Conservation (phyloP, 108 stramenopile genomes). For the Nitzschia sp. region DNA sequence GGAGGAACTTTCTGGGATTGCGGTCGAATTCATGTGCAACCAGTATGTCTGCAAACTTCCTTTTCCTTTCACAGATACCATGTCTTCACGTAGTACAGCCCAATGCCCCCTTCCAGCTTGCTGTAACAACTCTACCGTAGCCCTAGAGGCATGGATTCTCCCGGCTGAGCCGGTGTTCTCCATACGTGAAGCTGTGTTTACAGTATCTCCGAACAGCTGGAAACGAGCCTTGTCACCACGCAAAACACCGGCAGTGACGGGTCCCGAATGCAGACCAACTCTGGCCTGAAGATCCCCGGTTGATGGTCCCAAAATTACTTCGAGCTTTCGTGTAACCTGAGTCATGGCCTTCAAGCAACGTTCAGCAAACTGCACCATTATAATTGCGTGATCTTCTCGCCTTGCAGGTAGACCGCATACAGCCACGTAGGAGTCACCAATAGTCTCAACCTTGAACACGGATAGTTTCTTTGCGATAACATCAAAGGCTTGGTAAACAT, state of each 20-base stretch:
- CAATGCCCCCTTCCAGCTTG: constrained; percentile 21
- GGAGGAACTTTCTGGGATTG: neutral
- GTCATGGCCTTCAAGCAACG: constrained; percentile 13
- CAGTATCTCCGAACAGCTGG: constrained; percentile 21
- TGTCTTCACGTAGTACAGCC: constrained; percentile 29
- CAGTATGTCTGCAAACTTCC: constrained; percentile 50
- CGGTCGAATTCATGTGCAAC: neutral
- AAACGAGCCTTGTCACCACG: constrained; percentile 36
- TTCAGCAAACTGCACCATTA: constrained; percentile 29
- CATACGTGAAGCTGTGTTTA: constrained; percentile 39
- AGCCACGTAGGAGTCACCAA: constrained; percentile 42
- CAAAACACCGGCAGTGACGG: constrained; percentile 34
- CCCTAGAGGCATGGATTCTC: constrained; percentile 37
- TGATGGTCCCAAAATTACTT: constrained; percentile 13
- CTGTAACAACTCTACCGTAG: constrained; percentile 34
- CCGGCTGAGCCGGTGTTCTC: constrained; percentile 38
- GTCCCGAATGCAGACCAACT: constrained; percentile 18
- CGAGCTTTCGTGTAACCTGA: constrained; percentile 1
- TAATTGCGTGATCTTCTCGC: constrained; percentile 17
- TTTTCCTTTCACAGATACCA: constrained; percentile 52
- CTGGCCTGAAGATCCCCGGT: constrained; percentile 18
- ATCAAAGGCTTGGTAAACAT: constrained; percentile 1
- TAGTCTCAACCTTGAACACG: constrained; percentile 59
- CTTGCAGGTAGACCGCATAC: constrained; percentile 14
- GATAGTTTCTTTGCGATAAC: neutral